A percentile compares a stretch with the other conserved stretches of the same genome.
phyloP scores from a whole-genome alignment of 2,329 filamentous ascomycete genomes.

The Ambrosiella cleistominuta region DNA sequence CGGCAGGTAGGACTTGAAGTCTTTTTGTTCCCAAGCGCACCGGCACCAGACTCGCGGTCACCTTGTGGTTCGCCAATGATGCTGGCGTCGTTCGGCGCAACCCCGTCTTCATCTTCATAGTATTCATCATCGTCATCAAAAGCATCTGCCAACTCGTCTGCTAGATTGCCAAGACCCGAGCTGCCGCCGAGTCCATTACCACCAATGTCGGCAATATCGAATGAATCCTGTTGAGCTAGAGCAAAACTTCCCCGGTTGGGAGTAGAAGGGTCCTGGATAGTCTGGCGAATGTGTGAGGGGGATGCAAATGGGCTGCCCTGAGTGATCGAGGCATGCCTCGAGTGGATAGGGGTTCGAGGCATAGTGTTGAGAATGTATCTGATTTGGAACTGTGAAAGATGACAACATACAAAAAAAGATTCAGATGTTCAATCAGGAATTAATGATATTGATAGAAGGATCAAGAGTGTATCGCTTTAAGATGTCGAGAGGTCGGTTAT shows the following conservation, averaged over 20 bases:
- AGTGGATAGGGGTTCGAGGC: constrained; percentile 41
- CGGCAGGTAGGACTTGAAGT: constrained; percentile 10
- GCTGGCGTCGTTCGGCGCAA: constrained; percentile 23
- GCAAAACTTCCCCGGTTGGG: constrained; percentile 31
- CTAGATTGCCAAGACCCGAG: constrained; percentile 56
- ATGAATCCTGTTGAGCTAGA: constrained; percentile 24
- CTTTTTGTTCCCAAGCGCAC: not conserved
- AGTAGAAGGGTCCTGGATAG: constrained; percentile 33
- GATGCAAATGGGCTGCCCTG: constrained; percentile 20
- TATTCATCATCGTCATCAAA: constrained; percentile 48
- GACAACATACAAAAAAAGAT: not conserved
- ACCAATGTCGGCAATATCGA: constrained; percentile 30
- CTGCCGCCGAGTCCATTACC: constrained; percentile 21
- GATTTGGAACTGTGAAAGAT: not conserved
- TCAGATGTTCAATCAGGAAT: too few relatives aligned
- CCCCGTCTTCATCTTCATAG: constrained; percentile 24
- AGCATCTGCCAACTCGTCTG: constrained; percentile 63
- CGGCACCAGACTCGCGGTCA: not conserved
- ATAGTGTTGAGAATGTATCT: constrained; percentile 17
- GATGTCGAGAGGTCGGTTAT: not conserved
- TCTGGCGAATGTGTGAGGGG: constrained; percentile 19
- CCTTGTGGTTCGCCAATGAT: constrained; percentile 22
- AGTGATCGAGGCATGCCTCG: constrained; percentile 37
- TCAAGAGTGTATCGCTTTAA: not conserved
- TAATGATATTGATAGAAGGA: not conserved